Conservation (phyloP, 495 filamentous ascomycete genomes). For the Aspergillus sclerotiicarbonarius region DNA sequence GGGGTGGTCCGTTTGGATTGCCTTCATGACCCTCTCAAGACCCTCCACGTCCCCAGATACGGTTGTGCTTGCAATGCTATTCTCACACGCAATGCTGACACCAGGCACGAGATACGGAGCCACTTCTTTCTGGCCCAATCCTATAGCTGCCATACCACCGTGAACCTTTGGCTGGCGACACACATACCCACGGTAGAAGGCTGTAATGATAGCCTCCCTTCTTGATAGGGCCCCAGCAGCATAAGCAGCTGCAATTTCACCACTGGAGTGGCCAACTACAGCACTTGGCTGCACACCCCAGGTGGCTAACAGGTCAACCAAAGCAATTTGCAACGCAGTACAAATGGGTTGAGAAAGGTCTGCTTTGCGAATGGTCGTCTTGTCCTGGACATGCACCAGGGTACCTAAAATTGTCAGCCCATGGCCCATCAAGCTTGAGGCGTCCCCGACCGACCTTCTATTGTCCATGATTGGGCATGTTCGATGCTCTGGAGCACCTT, state of each 20-base stretch:
- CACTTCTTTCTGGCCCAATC: constrained; percentile 17
- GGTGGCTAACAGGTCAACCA: constrained; percentile 11
- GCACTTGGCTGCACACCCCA: constrained; percentile 15
- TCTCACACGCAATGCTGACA: constrained; percentile 26
- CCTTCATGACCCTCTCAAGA: too few species aligned
- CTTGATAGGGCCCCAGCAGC: constrained; percentile 19
- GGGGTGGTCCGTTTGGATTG: too few species aligned
- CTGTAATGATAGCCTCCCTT: constrained; percentile 15
- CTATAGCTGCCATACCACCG: constrained; percentile 26
- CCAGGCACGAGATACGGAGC: constrained; percentile 11
- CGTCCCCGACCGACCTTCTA: too few species aligned
- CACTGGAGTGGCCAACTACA: constrained; percentile 29
- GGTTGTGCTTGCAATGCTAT: constrained; percentile 28
- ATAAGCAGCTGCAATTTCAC: constrained; percentile 29
- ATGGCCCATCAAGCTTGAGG: too few species aligned
- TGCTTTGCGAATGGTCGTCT: constrained; percentile 3
- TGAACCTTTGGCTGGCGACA: too few species aligned
- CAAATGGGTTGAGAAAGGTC: constrained; percentile 19
- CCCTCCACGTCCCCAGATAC: too few species aligned
- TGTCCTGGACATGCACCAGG: too few species aligned
- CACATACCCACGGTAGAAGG: constrained; percentile 21
- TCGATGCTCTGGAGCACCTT: too few species aligned
- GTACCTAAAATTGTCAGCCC: too few species aligned
- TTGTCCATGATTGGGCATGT: too few species aligned
- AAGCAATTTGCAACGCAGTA: constrained; percentile 20